Conservation (phyloP, 805 yeast genomes). For the Saturnispora zaruensis region DNA sequence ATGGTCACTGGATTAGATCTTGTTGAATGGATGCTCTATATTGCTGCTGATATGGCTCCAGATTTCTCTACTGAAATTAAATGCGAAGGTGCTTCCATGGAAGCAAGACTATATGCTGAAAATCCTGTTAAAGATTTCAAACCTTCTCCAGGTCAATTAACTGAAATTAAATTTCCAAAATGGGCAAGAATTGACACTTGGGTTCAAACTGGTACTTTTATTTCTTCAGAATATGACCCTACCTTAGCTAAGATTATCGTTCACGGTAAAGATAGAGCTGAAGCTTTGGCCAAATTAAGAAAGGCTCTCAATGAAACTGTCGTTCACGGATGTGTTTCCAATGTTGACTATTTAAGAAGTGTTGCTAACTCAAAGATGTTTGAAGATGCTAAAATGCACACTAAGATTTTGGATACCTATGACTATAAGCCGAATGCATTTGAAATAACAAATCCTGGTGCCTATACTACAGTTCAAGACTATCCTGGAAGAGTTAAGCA, state of each 20-base stretch:
- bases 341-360: slow-evolving; percentile 80
- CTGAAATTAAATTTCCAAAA: slow-evolving; percentile 74
- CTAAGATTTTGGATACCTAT: slow-evolving; percentile 78
- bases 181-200: slow-evolving; percentile 95
- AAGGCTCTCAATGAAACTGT: slow-evolving; percentile 80
- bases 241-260: slow-evolving; percentile 94
- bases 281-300: slow-evolving; percentile 69
- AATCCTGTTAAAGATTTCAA: slow-evolving; percentile 91
- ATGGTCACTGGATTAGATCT: slow-evolving; percentile 89
- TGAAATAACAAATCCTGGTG: slow-evolving; percentile 83
- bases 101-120: slow-evolving; percentile 93
- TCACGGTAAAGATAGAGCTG: slow-evolving; percentile 81
- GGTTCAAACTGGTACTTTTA: slow-evolving; percentile 80
- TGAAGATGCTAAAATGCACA: slow-evolving; percentile 71
- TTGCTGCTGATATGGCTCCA: slow-evolving; percentile 87
- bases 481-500: slow-evolving; percentile 83
- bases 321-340: slow-evolving; percentile 81
- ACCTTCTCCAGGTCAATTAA: slow-evolving; percentile 94
- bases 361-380: slow-evolving; percentile 82
- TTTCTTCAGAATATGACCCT: slow-evolving; percentile 94
- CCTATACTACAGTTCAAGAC: slow-evolving; percentile 94
- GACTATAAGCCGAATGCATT: slow-evolving; percentile 76
- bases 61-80: slow-evolving; percentile 53
- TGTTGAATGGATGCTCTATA: slow-evolving; percentile 93
- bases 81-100: slow-evolving; percentile 87